phyloP scores from a whole-genome alignment of 768 basidiomycete species.

The Kwoniella heveanensis region DNA sequence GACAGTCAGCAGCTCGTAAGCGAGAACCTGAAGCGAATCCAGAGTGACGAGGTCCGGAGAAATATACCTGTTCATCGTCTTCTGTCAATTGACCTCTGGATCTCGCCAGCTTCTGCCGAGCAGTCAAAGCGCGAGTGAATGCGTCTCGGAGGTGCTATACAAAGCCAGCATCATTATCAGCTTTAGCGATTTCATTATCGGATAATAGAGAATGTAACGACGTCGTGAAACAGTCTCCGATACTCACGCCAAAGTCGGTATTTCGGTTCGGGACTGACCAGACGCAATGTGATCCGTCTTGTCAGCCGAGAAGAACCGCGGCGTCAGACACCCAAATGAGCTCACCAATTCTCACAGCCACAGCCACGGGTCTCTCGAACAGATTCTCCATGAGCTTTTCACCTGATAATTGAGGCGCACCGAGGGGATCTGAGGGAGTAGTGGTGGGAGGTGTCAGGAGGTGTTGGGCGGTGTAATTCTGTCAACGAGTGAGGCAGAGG shows the following conservation, averaged over 20 bases:
- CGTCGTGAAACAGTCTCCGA: no score
- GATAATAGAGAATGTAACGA: no score
- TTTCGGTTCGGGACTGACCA: conserved; percentile 56
- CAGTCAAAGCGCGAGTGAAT: conserved; percentile 56
- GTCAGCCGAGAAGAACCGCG: no score
- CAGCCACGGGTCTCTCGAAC: conserved; percentile 43
- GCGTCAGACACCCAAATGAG: neutral
- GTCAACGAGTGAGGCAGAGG: neutral
- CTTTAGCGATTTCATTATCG: neutral
- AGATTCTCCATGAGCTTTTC: conserved; percentile 51
- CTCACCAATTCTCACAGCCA: conserved; percentile 56
- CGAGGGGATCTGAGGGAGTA: conserved; percentile 22
- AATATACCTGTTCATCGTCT: conserved; percentile 49
- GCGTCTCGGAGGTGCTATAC: conserved; percentile 57
- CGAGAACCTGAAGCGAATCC: no score
- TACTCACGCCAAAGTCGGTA: conserved; percentile 54
- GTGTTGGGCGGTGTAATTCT: conserved; percentile 37
- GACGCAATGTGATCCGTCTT: no score
- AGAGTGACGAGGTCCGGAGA: no score
- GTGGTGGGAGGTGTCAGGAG: conserved; percentile 29
- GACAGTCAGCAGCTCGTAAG: neutral
- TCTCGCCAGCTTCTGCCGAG: conserved; percentile 55
- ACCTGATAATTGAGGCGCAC: conserved; percentile 35
- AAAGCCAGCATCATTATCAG: neutral
- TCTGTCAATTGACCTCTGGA: conserved; percentile 39